Percentiles rank a stretch among this genome's conserved stretches.
Conservation (phyloP, 495 filamentous ascomycete species). For the Halenospora varia region DNA sequence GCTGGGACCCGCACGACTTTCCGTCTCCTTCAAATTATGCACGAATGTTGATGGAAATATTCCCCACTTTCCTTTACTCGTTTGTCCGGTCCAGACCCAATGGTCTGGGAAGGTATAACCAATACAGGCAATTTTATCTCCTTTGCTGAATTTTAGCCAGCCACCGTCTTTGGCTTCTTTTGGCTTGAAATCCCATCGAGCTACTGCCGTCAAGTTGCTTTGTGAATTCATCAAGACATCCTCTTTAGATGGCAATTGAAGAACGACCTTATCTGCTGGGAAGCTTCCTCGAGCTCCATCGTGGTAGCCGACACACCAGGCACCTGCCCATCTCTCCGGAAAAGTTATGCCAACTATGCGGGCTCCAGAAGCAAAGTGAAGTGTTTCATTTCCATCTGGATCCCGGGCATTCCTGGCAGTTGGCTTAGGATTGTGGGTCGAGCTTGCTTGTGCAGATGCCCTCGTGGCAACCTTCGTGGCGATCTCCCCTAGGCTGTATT, state of each 20-base stretch:
- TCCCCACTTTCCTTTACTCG: slow-evolving; percentile 38
- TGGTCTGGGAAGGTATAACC: slow-evolving; percentile 30
- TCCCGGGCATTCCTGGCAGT: slow-evolving; percentile 26
- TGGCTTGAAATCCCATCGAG: slow-evolving; percentile 42
- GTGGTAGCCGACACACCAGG: slow-evolving; percentile 42
- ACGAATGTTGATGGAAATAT: slow-evolving; percentile 35
- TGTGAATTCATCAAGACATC: slow-evolving; percentile 33
- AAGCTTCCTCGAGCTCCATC: slow-evolving; percentile 41
- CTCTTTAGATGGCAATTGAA: slow-evolving; percentile 31
- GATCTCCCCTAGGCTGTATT: slow-evolving; percentile 27
- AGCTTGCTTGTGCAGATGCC: slow-evolving; percentile 29
- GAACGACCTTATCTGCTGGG: slow-evolving; percentile 31
- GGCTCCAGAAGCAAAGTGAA: slow-evolving; percentile 40
- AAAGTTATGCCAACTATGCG: slow-evolving; percentile 41
- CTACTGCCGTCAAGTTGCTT: slow-evolving; percentile 31
- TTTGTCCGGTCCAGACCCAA: slow-evolving; percentile 44
- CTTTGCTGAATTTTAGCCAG: slow-evolving; percentile 40
- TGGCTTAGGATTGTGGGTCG: slow-evolving; percentile 30
- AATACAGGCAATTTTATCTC: slow-evolving; percentile 38
- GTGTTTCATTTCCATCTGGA: slow-evolving; percentile 32
- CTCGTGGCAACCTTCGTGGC: slow-evolving; percentile 26
- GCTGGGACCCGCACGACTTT: not conserved
- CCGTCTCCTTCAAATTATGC: slow-evolving; percentile 10
- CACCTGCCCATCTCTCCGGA: slow-evolving; percentile 39
- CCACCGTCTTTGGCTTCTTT: slow-evolving; percentile 31